Evolutionary conservation across 768 basidiomycete species (phyloP).

Genomic region (Pleurotus salmoneostramineus): DNA sequence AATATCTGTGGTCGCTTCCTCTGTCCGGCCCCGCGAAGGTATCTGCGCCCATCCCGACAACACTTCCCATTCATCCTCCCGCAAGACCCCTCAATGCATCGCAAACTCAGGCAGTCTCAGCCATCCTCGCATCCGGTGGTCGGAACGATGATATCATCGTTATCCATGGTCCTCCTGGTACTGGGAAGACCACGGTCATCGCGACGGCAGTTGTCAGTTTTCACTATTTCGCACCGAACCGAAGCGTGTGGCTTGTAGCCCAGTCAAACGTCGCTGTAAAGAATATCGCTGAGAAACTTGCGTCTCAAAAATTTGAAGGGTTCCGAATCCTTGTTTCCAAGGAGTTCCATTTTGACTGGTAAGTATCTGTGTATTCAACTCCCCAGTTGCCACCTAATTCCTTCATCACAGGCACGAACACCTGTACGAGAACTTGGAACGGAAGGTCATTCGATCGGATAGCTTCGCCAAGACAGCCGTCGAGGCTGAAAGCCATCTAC

Average conservation of each 20-base stretch:
- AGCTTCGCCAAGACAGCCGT: conserved; percentile 18
- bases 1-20: conserved; percentile 26
- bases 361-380: conserved; percentile 13
- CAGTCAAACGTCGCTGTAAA: conserved; percentile 80
- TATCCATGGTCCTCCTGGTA: conserved; percentile 56
- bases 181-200: conserved; percentile 64
- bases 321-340: conserved; percentile 64
- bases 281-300: conserved; percentile 74
- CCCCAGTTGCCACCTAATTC: background rate
- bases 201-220: conserved; percentile 39
- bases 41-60: background rate
- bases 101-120: conserved; percentile 26
- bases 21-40: background rate
- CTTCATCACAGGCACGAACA: conserved; percentile 61
- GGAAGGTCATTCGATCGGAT: conserved; percentile 47
- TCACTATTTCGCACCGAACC: conserved; percentile 14
- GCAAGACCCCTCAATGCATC: conserved; percentile 28
- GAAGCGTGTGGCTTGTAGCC: conserved; percentile 60
- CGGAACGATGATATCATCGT: conserved; percentile 23
- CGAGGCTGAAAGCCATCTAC: conserved; percentile 21
- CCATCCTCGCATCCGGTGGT: conserved; percentile 27
- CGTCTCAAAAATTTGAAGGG: conserved; percentile 34
- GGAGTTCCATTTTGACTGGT: conserved; percentile 67
- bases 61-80: conserved; percentile 14
- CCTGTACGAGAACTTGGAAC: conserved; percentile 45